Evolutionary conservation across 164 flowering plant species (phyloP), one percentile per base, ranked within the genome.

Genomic region (Stephania japonica): DNA sequence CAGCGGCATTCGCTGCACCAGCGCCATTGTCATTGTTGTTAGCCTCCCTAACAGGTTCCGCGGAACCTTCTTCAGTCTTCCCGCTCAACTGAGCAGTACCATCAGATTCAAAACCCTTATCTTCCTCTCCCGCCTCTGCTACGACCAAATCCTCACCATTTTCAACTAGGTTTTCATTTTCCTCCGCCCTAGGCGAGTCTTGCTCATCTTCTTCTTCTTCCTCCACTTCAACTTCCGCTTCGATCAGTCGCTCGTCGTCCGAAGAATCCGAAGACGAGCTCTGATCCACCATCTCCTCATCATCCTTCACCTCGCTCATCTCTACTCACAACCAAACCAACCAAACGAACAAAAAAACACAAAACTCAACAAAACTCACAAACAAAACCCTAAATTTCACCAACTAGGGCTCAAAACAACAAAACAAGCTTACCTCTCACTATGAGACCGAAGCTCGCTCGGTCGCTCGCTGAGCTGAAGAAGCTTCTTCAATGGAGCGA

Each of bases 231-330:
- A 70, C 76, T 19, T 50, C 72, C 27, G 77, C 68, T n/a, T 79
- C 72, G 50, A 69, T 73, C 70, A 38, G 65, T 24, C 38, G 62
- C 19, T 56, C 69, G 4, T 43, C 25, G 11, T 63, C 73, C 1
- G 73, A 71, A 38, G 27, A 7, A 62, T 71, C 73, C 26, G 67
- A 24, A 3, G 67, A 24, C 0, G 67, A 71, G 61, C 63, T 65
- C 1, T 59, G 67, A 23, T 44, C 73, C 7, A 21, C 73, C 76
- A 13, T 13, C 72, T 72, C 80, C 75, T 79, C 81, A 13, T 70
- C 66, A 70, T 78, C 82, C 70, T 42, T 80, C 81, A 80, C 78
- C 66, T 71, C 64, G 70, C 71, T 68, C 26, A 69, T 53, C 68
- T 25, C 27, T 19, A 76, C 53, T 24, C 42, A 18, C 56, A 44